These are phyloP conservation scores for Penicillium sp. DNA, from an alignment of 2,329 filamentous ascomycete genomes.

Conservation along the genomic window DNA sequence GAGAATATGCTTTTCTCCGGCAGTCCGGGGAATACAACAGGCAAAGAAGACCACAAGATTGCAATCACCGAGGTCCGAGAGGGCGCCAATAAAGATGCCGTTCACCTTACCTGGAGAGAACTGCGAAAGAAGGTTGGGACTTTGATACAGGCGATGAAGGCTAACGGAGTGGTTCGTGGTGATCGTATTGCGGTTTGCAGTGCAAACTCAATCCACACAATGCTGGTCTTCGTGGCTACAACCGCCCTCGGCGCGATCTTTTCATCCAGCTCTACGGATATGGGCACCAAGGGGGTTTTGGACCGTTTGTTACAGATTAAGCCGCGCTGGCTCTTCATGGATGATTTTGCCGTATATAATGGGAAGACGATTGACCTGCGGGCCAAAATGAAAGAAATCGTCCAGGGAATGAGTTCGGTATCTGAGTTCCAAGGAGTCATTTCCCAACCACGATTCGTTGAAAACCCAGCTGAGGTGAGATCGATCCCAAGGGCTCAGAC, in stretches of 20 bases:
- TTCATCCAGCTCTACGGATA: constrained; percentile 75
- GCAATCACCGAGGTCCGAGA: constrained; percentile 66
- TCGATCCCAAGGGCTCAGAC: constrained; percentile 7
- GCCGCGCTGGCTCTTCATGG: constrained; percentile 79
- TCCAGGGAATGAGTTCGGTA: constrained; percentile 62
- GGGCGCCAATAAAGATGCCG: constrained; percentile 31
- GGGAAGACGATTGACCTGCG: constrained; percentile 72
- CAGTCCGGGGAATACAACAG: constrained; percentile 44
- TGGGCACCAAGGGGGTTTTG: constrained; percentile 75
- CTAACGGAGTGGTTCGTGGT: constrained; percentile 65
- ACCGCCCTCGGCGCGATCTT: constrained; percentile 73
- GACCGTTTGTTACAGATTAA: constrained; percentile 73
- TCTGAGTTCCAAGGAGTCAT: constrained; percentile 57
- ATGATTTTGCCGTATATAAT: constrained; percentile 78
- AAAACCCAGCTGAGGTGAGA: constrained; percentile 11
- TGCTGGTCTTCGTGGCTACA: constrained; percentile 69
- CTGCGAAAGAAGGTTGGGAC: constrained; percentile 60
- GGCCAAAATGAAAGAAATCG: constrained; percentile 68
- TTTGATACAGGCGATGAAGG: constrained; percentile 66
- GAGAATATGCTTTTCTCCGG: constrained; percentile 73
- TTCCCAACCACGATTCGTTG: constrained; percentile 12
- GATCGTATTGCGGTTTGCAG: constrained; percentile 76
- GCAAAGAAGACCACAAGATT: constrained; percentile 71
- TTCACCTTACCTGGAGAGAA: constrained; percentile 66
- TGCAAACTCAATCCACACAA: constrained; percentile 72